Evolutionary conservation across 306 rosid genomes (phyloP).

Genomic region (Vachellia pachyceras): DNA sequence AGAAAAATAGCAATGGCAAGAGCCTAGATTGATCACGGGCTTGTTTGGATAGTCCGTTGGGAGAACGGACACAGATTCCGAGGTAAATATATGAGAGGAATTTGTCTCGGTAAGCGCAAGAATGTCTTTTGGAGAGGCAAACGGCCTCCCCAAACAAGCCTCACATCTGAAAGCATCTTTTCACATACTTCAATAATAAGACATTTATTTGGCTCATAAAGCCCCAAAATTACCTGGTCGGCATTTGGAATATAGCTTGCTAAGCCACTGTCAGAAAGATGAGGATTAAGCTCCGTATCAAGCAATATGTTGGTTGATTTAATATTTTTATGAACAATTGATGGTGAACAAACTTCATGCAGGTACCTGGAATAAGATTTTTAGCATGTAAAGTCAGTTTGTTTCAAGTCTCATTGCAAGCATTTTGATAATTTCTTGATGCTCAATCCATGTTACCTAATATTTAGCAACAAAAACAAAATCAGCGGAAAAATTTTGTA

Average conservation of each 20-base stretch:
- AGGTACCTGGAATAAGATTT: slow-evolving; percentile 69
- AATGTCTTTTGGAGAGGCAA: too few species aligned
- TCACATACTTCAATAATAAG: slow-evolving; percentile 8
- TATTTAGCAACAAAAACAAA: neutral
- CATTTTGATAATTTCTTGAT: slow-evolving; percentile 30
- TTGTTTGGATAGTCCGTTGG: too few species aligned
- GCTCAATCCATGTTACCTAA: neutral
- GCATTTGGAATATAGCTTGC: slow-evolving; percentile 78
- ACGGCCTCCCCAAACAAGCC: too few species aligned
- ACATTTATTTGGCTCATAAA: neutral
- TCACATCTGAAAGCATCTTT: slow-evolving; percentile 6
- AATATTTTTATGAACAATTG: slow-evolving; percentile 86
- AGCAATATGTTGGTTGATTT: slow-evolving; percentile 87
- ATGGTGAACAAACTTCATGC: slow-evolving; percentile 96
- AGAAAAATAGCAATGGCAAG: slow-evolving; percentile 17
- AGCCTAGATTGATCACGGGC: neutral
- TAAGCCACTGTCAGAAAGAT: slow-evolving; percentile 90
- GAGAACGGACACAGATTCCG: too few species aligned
- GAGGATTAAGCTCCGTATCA: slow-evolving; percentile 94
- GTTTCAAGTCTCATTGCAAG: slow-evolving; percentile 16
- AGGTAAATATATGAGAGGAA: too few species aligned
- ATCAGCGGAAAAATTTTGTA: neutral
- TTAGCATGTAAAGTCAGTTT: slow-evolving; percentile 29
- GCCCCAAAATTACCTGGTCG: slow-evolving; percentile 62
- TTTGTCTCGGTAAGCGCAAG: too few species aligned